A percentile compares a stretch with the other conserved stretches of the same genome.
These are phyloP conservation scores for Thecaphora thlaspeos DNA, from an alignment of 1,284 basidiomycete species.

Conservation along the genomic window DNA sequence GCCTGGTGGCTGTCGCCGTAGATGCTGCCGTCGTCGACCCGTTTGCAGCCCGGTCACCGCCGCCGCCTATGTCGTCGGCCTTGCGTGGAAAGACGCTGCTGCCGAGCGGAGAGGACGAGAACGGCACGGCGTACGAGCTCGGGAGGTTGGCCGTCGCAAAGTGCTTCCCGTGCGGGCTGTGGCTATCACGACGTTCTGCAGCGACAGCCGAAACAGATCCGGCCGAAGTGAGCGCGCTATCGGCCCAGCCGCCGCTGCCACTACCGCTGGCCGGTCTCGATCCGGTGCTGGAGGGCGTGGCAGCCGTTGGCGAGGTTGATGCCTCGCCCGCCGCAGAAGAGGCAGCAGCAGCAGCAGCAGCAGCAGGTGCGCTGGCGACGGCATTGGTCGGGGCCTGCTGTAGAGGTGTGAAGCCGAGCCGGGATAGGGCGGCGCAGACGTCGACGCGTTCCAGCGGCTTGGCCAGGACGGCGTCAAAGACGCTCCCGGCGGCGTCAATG, in stretches of 20 bases:
- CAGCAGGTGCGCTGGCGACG: not conserved
- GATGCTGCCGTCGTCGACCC: too few relatives aligned
- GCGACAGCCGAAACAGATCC: too few relatives aligned
- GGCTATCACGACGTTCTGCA: too few relatives aligned
- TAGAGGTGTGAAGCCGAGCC: conserved; percentile 38
- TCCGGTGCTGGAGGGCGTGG: too few relatives aligned
- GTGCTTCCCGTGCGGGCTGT: too few relatives aligned
- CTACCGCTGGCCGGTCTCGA: too few relatives aligned
- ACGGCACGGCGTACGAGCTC: conserved; percentile 11
- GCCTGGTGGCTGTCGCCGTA: too few relatives aligned
- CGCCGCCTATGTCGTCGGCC: too few relatives aligned
- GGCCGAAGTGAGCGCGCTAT: too few relatives aligned
- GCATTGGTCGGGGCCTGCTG: conserved; percentile 6
- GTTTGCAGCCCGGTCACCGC: too few relatives aligned
- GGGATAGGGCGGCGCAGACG: conserved; percentile 33
- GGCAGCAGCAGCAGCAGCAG: not conserved
- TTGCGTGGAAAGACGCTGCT: conserved; percentile 2
- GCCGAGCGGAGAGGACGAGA: conserved; percentile 27
- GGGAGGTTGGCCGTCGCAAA: too few relatives aligned
- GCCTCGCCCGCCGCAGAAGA: conserved; percentile 1
- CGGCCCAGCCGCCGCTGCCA: too few relatives aligned
- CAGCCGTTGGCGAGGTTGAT: not conserved
- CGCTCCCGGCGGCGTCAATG: conserved; percentile 56
- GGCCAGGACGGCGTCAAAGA: conserved; percentile 59
- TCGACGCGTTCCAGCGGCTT: conserved; percentile 49